Percentiles rank a stretch among this genome's conserved stretches.
phyloP scores from a whole-genome alignment of 169 alveolate genomes.

The Plasmodium gonderi region DNA sequence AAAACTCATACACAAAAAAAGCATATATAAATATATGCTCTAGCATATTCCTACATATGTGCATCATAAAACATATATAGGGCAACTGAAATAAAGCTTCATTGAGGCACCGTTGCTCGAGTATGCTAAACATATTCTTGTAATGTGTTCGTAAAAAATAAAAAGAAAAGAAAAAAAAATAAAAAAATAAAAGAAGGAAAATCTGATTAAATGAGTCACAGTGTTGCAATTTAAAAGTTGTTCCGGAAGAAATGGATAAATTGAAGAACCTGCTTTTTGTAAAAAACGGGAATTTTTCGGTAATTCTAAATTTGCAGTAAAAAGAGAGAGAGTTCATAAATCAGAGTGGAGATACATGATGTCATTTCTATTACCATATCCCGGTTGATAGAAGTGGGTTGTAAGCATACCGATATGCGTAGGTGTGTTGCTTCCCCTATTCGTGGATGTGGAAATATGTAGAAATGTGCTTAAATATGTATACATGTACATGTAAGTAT shows the following conservation, averaged over 20 bases:
- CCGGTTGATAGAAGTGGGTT: too few relatives aligned
- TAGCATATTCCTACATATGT: too few relatives aligned
- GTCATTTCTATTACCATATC: too few relatives aligned
- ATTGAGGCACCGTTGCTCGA: too few relatives aligned
- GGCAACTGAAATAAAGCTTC: too few relatives aligned
- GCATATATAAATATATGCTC: too few relatives aligned
- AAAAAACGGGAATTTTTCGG: slow-evolving; percentile 72
- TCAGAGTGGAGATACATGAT: background rate
- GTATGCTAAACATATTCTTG: background rate
- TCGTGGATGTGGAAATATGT: too few relatives aligned
- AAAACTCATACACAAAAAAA: too few relatives aligned
- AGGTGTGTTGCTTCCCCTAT: background rate
- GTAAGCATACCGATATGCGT: too few relatives aligned
- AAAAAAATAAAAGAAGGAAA: background rate
- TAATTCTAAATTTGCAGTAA: background rate
- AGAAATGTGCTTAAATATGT: background rate
- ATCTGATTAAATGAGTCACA: background rate
- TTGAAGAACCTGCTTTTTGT: slow-evolving; percentile 52
- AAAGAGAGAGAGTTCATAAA: too few relatives aligned
- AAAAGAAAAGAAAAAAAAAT: background rate
- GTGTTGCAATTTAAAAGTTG: background rate
- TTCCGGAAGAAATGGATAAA: slow-evolving; percentile 35
- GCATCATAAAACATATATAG: too few relatives aligned
- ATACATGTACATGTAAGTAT: background rate
- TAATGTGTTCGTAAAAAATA: background rate